These are phyloP conservation scores for Linnemannia zychae DNA, from an alignment of 192 early-diverging fungal genomes.

Conservation along the genomic window DNA sequence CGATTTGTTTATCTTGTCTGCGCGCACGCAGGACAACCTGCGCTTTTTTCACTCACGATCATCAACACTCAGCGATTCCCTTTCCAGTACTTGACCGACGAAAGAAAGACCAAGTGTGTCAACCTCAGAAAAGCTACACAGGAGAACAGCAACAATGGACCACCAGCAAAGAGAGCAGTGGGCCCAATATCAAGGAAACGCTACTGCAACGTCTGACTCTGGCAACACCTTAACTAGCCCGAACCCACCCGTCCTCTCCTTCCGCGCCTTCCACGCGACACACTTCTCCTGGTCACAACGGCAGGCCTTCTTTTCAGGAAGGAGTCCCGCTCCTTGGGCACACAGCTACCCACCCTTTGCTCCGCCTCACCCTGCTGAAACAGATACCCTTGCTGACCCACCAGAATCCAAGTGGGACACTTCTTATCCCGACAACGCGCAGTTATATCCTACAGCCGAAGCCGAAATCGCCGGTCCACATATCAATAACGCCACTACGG, in stretches of 20 bases:
- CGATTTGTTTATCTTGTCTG: not conserved
- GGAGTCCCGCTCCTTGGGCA: not conserved
- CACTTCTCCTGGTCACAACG: slow-evolving; percentile 11
- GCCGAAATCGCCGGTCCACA: not conserved
- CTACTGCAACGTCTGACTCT: too few species aligned
- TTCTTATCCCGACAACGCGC: not conserved
- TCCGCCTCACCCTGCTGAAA: not conserved
- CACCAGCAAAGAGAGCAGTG: not conserved
- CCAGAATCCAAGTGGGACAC: not conserved
- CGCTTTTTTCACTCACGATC: not conserved
- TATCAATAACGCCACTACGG: too few species aligned
- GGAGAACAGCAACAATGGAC: not conserved
- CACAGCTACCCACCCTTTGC: not conserved
- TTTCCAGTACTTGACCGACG: too few species aligned
- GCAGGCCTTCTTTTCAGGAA: slow-evolving; percentile 4
- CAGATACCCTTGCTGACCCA: not conserved
- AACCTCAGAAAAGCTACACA: not conserved
- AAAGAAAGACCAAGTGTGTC: too few species aligned
- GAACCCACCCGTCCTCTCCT: slow-evolving; percentile 21
- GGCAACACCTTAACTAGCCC: too few species aligned
- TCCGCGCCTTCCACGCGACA: slow-evolving; percentile 19
- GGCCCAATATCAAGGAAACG: not conserved
- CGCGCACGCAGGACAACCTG: not conserved
- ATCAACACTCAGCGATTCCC: not conserved
- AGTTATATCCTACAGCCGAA: not conserved